These are phyloP conservation scores for Cinnamomum chago DNA, from an alignment of 164 flowering plant species.

Conservation along the genomic window DNA sequence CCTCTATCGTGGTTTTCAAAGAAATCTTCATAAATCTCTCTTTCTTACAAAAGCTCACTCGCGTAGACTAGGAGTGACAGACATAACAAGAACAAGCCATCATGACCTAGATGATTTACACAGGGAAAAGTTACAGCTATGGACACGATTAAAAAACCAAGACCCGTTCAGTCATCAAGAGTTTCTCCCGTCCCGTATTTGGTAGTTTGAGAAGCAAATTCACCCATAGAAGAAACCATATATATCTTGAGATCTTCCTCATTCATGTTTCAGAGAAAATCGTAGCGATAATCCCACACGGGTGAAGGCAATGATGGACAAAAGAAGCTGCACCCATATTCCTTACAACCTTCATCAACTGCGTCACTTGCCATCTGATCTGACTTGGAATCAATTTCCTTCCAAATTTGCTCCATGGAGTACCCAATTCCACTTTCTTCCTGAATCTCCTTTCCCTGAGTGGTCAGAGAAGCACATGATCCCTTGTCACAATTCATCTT, in stretches of 20 bases:
- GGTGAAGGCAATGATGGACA: slow-evolving; percentile 56
- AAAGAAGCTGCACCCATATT: slow-evolving; percentile 28
- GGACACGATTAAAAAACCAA: slow-evolving; percentile 22
- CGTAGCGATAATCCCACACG: slow-evolving; percentile 57
- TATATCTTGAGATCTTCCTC: slow-evolving; percentile 49
- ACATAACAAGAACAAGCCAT: slow-evolving; percentile 12
- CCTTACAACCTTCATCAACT: slow-evolving; percentile 21
- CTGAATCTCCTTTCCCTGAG: slow-evolving; percentile 19
- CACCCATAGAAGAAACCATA: slow-evolving; percentile 27
- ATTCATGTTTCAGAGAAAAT: slow-evolving; percentile 57
- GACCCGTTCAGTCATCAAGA: slow-evolving; percentile 18
- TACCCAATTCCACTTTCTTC: slow-evolving; percentile 31
- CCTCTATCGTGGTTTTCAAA: not conserved
- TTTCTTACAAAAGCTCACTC: not conserved
- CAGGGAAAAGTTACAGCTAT: slow-evolving; percentile 15
- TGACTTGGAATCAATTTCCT: slow-evolving; percentile 49
- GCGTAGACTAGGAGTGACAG: not conserved
- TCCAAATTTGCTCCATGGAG: slow-evolving; percentile 95
- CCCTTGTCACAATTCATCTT: not conserved
- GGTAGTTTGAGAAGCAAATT: slow-evolving; percentile 27
- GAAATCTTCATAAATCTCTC: not conserved
- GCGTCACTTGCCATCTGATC: slow-evolving; percentile 22
- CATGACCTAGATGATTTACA: slow-evolving; percentile 18
- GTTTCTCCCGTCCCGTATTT: slow-evolving; percentile 17
- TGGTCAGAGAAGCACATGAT: not conserved